Evolutionary conservation across 73 alveolate genomes (phyloP).

Genomic region (Uronychia setigera): DNA sequence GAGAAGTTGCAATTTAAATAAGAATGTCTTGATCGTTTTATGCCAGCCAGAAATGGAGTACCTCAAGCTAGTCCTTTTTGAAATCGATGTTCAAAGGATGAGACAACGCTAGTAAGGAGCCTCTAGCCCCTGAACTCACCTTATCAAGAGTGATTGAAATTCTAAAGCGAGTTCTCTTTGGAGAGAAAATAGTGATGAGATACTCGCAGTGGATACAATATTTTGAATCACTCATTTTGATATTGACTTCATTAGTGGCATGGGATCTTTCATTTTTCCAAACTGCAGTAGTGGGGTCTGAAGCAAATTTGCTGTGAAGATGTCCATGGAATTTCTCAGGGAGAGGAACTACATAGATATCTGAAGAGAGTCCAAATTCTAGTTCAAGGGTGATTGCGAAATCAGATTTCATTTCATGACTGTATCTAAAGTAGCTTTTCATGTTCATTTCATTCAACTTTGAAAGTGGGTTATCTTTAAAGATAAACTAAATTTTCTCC

Average conservation of each 20-base stretch:
- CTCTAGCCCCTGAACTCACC: neutral
- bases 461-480: neutral
- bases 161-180: neutral
- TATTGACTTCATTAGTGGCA: neutral
- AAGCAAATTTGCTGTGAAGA: neutral
- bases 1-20: neutral
- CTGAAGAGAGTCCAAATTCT: neutral
- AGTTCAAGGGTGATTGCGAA: neutral
- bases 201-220: neutral
- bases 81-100: neutral
- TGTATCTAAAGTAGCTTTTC: neutral
- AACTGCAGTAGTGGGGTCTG: neutral
- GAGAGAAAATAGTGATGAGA: neutral
- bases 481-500: neutral
- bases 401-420: neutral
- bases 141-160: neutral
- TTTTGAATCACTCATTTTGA: neutral
- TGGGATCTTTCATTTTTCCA: neutral
- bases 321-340: neutral
- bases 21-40: neutral
- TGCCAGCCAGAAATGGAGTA: slow-evolving; percentile 2
- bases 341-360: neutral
- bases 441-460: neutral
- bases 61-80: neutral
- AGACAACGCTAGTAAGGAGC: neutral